A percentile compares a stretch with the other conserved stretches of the same genome.
These are phyloP conservation scores for Eutrema yunnanense DNA, from an alignment of 345 rosid genomes.

Conservation along the genomic window DNA sequence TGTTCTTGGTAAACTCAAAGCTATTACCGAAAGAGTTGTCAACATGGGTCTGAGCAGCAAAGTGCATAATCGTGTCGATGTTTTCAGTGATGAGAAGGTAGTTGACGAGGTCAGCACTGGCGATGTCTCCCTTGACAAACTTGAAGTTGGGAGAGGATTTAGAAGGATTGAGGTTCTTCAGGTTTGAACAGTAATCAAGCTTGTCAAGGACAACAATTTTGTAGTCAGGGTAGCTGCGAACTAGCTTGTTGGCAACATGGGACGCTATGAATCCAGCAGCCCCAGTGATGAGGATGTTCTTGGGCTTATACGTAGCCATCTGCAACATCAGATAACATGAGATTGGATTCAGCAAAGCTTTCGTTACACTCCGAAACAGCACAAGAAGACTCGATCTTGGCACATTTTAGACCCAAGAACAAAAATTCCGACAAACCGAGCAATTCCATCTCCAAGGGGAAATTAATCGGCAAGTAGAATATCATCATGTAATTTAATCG, in stretches of 20 bases:
- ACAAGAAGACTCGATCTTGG: neutral
- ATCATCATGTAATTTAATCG: neutral
- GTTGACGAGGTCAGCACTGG: conserved; percentile 89
- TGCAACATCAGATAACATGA: neutral
- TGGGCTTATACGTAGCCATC: conserved; percentile 57
- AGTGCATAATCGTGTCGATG: conserved; percentile 90
- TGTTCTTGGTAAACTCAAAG: conserved; percentile 90
- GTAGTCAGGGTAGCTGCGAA: conserved; percentile 73
- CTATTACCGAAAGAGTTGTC: conserved; percentile 89
- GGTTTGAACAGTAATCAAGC: conserved; percentile 84
- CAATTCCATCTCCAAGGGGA: neutral
- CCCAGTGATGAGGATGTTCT: conserved; percentile 82
- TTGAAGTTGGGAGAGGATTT: conserved; percentile 71
- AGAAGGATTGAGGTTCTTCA: conserved; percentile 65
- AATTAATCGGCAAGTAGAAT: neutral
- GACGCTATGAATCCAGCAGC: conserved; percentile 87
- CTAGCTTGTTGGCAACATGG: conserved; percentile 68
- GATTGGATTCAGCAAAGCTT: neutral
- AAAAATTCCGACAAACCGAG: neutral
- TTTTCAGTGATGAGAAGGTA: conserved; percentile 84
- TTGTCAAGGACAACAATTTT: conserved; percentile 89
- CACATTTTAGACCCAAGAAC: neutral
- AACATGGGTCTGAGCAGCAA: conserved; percentile 87
- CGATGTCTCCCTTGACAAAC: conserved; percentile 78
- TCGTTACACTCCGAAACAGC: neutral